Evolutionary conservation across 2,329 filamentous ascomycete species (phyloP), one percentile per base, ranked within the genome.

Genomic region (Aspergillus brunneoviolaceus): DNA sequence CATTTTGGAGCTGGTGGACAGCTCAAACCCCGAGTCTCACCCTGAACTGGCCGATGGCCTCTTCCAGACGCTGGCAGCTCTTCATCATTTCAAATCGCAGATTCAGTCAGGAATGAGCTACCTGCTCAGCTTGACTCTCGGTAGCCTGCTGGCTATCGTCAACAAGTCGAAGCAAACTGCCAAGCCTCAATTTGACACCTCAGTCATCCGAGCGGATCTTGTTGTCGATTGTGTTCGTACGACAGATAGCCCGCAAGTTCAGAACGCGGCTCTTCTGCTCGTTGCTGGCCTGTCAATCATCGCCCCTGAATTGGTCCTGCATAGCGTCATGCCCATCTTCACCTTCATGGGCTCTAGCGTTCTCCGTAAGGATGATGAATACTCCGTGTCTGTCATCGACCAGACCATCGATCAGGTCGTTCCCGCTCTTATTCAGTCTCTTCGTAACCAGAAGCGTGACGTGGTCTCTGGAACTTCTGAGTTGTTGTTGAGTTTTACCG

Each of bases 261-360:
- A 98, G 73, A 97, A 96, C 71, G 88, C 89, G 5, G 93, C 95
- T 4, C 82, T 99, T 14, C 85, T 98, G 9, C 82, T 99, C 27
- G 91, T 98, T 60, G 92, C 94, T 25, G 89, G 88, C 59, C 82
- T 99, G 47, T 94, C 95, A 23, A 89, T 89, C 45, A 90, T 93
- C 66, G 91, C 92, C 0, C 95, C 96, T 0, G 93, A 96, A 73
- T 81, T 96, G 51, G 91, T 99, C 3, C 83, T 99, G 59, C 94
- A 99, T 77, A 97, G 92, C 68, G 91, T 99, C 57, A 99, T 99
- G 95, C 95, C 95, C 12, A 94, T 99, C 55, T 99, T 99, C 78
- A 98, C 95, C 0, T 97, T 98, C 73, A 97, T 98, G 89, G 92
- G 94, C 48, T 90, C 89, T 49, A 96, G 91, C 3, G 89, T 97